phyloP scores from a whole-genome alignment of 2,329 filamentous ascomycete genomes.

The Myriosclerotinia curreyana region DNA sequence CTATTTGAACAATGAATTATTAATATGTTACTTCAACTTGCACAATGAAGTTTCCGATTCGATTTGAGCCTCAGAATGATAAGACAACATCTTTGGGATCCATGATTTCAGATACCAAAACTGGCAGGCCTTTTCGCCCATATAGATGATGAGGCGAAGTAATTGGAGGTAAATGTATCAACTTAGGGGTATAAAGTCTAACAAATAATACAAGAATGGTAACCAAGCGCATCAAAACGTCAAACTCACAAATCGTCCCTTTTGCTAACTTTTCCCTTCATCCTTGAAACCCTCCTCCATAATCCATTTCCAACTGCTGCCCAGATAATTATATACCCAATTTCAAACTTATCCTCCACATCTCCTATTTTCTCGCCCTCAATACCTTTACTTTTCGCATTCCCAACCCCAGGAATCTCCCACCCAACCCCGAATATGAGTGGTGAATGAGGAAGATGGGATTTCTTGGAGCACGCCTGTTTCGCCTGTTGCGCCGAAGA shows the following conservation, averaged over 20 bases:
- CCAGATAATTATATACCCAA: not conserved
- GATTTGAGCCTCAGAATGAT: no score
- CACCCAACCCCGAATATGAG: not conserved
- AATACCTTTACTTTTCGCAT: not conserved
- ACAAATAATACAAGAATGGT: not conserved
- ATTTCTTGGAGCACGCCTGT: conserved; percentile 14
- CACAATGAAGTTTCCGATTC: not conserved
- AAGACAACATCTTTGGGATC: no score
- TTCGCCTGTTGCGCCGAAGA: conserved; percentile 18
- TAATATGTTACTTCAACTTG: no score
- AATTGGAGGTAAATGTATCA: not conserved
- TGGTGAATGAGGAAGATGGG: not conserved
- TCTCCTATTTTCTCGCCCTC: not conserved
- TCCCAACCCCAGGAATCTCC: not conserved
- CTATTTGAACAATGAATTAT: not conserved
- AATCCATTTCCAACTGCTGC: not conserved
- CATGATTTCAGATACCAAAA: not conserved
- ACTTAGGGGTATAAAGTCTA: not conserved
- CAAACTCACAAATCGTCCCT: conserved; percentile 11
- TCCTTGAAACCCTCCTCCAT: conserved; percentile 2
- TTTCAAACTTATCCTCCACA: not conserved
- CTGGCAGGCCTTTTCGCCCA: no score
- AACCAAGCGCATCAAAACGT: not conserved
- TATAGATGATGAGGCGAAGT: no score
- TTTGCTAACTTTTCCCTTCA: not conserved